These are phyloP conservation scores for Xylariaceae sp. DNA, from an alignment of 2,329 filamentous ascomycete species.

Conservation along the genomic window DNA sequence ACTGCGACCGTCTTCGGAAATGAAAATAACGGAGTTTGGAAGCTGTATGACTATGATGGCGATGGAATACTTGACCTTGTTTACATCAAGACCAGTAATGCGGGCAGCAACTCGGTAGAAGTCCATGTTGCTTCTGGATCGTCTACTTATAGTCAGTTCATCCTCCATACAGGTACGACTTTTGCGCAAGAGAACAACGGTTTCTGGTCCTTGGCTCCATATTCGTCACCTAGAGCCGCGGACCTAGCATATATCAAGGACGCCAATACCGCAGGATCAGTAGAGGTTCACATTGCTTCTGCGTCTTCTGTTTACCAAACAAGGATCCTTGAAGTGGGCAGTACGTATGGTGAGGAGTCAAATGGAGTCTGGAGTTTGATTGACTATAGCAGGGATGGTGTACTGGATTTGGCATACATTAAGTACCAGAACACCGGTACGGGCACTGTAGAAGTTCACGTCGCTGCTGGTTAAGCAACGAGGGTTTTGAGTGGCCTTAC, in stretches of 20 bases:
- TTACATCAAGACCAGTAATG: slow-evolving; percentile 18
- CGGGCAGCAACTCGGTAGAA: slow-evolving; percentile 5
- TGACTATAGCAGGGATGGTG: not conserved
- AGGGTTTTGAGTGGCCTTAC: too few relatives aligned
- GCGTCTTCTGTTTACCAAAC: slow-evolving; percentile 6
- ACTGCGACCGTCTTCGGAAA: slow-evolving; percentile 12
- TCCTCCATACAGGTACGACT: slow-evolving; percentile 4
- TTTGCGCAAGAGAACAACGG: slow-evolving; percentile 11
- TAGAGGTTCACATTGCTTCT: slow-evolving; percentile 13
- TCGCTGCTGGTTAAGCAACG: slow-evolving; percentile 14
- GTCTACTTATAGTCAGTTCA: slow-evolving; percentile 6
- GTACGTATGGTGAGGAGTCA: slow-evolving; percentile 9
- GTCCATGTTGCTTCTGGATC: slow-evolving; percentile 17
- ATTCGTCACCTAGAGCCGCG: not conserved
- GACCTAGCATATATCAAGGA: slow-evolving; percentile 21
- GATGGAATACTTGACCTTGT: slow-evolving; percentile 16
- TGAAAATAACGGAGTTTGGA: slow-evolving; percentile 16
- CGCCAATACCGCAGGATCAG: not conserved
- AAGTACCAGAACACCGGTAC: slow-evolving; percentile 13
- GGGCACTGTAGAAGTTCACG: slow-evolving; percentile 11
- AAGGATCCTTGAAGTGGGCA: slow-evolving; percentile 6
- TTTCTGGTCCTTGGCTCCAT: slow-evolving; percentile 16
- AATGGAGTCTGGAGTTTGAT: slow-evolving; percentile 16
- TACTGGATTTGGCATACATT: slow-evolving; percentile 16
- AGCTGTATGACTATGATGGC: slow-evolving; percentile 17